These are phyloP conservation scores for Teratosphaeria destructans DNA, from an alignment of 2,329 filamentous ascomycete genomes.

Conservation along the genomic window DNA sequence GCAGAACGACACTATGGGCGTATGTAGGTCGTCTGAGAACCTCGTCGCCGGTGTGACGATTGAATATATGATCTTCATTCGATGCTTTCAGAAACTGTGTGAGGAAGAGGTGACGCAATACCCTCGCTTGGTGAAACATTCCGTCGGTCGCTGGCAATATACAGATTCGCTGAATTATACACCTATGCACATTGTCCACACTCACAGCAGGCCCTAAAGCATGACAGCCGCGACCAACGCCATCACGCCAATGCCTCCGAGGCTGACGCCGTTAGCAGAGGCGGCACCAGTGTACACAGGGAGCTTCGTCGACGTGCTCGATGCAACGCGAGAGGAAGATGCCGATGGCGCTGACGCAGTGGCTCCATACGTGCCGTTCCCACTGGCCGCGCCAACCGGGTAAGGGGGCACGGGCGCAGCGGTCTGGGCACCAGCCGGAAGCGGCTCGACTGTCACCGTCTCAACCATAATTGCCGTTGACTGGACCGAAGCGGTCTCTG, in stretches of 20 bases:
- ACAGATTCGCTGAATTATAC: not conserved
- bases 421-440: not conserved
- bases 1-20: not conserved
- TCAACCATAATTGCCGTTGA: not conserved
- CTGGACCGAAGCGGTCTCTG: not conserved
- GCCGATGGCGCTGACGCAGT: not conserved
- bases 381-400: not conserved
- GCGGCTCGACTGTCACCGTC: constrained; percentile 1
- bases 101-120: not conserved
- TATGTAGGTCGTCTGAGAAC: too few species aligned
- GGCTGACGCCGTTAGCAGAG: not conserved
- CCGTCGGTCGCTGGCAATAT: not conserved
- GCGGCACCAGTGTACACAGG: constrained; percentile 3
- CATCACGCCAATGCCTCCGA: not conserved
- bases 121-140: not conserved
- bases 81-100: not conserved
- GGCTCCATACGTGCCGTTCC: constrained; percentile 1
- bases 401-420: not conserved
- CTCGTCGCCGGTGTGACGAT: not conserved
- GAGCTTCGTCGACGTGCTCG: not conserved
- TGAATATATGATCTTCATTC: not conserved
- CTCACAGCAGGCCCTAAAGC: not conserved
- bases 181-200: not conserved
- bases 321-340: not conserved
- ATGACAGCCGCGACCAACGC: not conserved